Conservation (phyloP, 495 filamentous ascomycete species). For the Bacidia gigantensis region DNA sequence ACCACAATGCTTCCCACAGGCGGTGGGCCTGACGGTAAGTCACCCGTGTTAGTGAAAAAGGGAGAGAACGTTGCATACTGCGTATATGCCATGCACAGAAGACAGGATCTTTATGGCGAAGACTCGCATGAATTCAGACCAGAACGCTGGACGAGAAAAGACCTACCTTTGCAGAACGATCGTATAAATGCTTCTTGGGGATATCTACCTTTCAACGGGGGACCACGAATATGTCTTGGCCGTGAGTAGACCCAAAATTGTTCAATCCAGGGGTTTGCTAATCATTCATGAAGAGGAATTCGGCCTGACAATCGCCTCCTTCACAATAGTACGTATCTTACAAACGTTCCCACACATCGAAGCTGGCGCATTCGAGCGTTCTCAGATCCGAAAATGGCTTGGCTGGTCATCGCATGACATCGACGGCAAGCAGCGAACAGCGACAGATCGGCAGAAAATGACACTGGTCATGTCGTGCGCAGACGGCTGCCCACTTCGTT, state of each 20-base stretch:
- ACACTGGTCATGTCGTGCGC: conserved; percentile 10
- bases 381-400: conserved; percentile 7
- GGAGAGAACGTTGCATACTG: conserved; percentile 30
- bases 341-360: conserved; percentile 26
- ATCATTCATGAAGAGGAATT: conserved; percentile 29
- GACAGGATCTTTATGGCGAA: conserved; percentile 36
- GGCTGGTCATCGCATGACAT: conserved; percentile 11
- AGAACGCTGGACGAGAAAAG: conserved; percentile 37
- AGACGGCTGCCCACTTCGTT: conserved; percentile 11
- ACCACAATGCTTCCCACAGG: conserved; percentile 38
- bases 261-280: background rate
- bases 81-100: conserved; percentile 36
- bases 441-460: conserved; percentile 14
- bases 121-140: conserved; percentile 40
- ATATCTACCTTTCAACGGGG: conserved; percentile 42
- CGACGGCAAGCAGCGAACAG: background rate
- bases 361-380: conserved; percentile 3
- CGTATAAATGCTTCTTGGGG: conserved; percentile 24
- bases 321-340: conserved; percentile 30
- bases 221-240: conserved; percentile 39
- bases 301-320: conserved; percentile 34
- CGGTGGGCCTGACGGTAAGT: conserved; percentile 34
- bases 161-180: conserved; percentile 15
- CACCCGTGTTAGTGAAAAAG: conserved; percentile 26
- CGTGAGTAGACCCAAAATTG: conserved; percentile 1